Conservation (phyloP, 192 early-diverging fungal genomes). For the Chytriomyces sp. region DNA sequence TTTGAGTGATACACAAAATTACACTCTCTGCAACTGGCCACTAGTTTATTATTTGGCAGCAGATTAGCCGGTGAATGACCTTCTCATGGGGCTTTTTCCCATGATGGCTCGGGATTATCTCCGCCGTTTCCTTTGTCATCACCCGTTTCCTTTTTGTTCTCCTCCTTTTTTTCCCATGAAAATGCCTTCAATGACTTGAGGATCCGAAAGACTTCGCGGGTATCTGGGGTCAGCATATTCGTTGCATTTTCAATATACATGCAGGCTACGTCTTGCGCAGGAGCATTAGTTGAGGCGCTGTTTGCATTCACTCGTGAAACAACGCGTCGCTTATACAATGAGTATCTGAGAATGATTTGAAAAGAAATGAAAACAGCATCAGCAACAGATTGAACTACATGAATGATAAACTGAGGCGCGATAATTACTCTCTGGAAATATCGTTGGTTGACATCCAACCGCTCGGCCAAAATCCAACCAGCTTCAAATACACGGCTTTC, state of each 20-base stretch:
- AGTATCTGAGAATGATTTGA: not conserved
- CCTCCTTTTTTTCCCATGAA: not conserved
- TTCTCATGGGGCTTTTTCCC: too few relatives aligned
- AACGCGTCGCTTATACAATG: constrained; percentile 24
- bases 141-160: not conserved
- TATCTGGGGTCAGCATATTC: constrained; percentile 13
- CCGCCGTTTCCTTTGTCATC: not conserved
- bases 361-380: not conserved
- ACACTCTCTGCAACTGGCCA: too few relatives aligned
- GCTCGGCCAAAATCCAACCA: constrained; percentile 29
- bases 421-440: constrained; percentile 24
- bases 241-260: constrained; percentile 21
- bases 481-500: constrained; percentile 30
- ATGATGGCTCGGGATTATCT: too few relatives aligned
- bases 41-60: too few relatives aligned
- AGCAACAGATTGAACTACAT: not conserved
- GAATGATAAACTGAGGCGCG: not conserved
- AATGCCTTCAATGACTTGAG: constrained; percentile 29
- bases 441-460: constrained; percentile 33
- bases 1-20: too few relatives aligned
- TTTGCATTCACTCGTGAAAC: not conserved
- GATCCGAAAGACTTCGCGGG: constrained; percentile 21
- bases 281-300: not conserved
- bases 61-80: too few relatives aligned
- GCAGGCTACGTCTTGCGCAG: not conserved